Conservation (phyloP, 192 early-diverging fungal species). For the Umbelopsis ramanniana region DNA sequence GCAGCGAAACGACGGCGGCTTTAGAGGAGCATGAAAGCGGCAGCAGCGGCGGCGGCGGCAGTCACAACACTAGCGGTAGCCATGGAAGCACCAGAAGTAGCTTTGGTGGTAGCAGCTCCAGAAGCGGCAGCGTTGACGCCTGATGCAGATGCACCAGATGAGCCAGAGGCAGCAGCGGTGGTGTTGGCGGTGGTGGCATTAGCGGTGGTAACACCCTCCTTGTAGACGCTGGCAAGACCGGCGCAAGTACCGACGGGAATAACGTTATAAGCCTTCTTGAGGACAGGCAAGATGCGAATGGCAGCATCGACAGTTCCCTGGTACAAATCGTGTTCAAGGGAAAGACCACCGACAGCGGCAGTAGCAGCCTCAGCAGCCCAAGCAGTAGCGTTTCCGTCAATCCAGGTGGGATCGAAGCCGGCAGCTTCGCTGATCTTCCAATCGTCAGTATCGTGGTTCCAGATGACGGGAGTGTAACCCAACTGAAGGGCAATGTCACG, state of each 20-base stretch:
- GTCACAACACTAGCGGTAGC: background rate
- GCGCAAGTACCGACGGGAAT: constrained; percentile 42
- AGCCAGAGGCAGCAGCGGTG: background rate
- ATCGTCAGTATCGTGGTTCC: constrained; percentile 58
- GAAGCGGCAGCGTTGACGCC: background rate
- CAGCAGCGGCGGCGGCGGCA: background rate
- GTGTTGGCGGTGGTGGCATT: constrained; percentile 21
- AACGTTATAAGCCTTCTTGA: constrained; percentile 38
- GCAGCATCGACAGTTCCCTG: constrained; percentile 44
- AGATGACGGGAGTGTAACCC: constrained; percentile 55
- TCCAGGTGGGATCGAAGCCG: constrained; percentile 6
- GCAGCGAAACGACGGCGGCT: background rate
- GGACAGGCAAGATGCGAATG: constrained; percentile 40
- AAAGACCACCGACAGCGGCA: constrained; percentile 47
- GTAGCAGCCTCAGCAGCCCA: constrained; percentile 42
- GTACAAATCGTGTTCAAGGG: constrained; percentile 58
- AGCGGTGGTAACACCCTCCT: constrained; percentile 32
- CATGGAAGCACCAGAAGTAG: constrained; percentile 7
- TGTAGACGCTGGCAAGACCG: constrained; percentile 43
- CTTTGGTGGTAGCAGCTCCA: background rate
- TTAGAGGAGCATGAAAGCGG: background rate
- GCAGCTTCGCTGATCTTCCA: constrained; percentile 39
- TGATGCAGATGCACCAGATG: background rate
- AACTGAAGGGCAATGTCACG: constrained; percentile 54
- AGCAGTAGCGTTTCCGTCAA: constrained; percentile 31